Evolutionary conservation across 306 rosid genomes (phyloP).

Genomic region (Gleditsia sinensis): DNA sequence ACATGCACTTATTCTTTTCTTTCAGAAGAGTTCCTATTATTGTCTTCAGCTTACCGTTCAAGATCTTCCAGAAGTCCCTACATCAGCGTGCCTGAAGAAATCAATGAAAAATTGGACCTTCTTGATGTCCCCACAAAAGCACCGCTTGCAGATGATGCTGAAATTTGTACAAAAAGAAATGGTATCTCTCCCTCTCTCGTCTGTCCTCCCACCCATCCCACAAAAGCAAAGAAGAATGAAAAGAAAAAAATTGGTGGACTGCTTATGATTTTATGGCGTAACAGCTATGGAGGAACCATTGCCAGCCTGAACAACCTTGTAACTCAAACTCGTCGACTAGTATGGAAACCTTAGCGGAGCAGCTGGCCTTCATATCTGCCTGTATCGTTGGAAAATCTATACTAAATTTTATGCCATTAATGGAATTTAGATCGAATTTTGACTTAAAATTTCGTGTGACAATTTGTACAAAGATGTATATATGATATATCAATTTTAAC

Average conservation of each 20-base stretch:
- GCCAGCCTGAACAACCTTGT: conserved; percentile 43
- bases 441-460: not conserved
- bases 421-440: not conserved
- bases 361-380: not conserved
- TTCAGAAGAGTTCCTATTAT: conserved; percentile 44
- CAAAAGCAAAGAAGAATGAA: not conserved
- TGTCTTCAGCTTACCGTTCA: conserved; percentile 58
- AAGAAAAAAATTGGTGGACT: not conserved
- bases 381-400: not conserved
- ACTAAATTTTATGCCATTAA: not conserved
- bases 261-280: not conserved
- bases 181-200: conserved; percentile 49
- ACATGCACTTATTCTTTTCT: conserved; percentile 25
- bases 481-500: not conserved
- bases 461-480: not conserved
- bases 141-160: conserved; percentile 49
- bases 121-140: conserved; percentile 76
- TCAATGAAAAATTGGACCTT: conserved; percentile 59
- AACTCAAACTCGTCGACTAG: not conserved
- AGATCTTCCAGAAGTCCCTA: conserved; percentile 73
- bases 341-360: not conserved
- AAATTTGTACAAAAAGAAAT: conserved; percentile 55
- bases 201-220: not conserved
- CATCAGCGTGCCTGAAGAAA: conserved; percentile 40
- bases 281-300: conserved; percentile 67